Percentiles rank a stretch among this genome's conserved stretches.
Conservation (phyloP, 2,329 filamentous ascomycete species). For the Penicillium sp. region DNA sequence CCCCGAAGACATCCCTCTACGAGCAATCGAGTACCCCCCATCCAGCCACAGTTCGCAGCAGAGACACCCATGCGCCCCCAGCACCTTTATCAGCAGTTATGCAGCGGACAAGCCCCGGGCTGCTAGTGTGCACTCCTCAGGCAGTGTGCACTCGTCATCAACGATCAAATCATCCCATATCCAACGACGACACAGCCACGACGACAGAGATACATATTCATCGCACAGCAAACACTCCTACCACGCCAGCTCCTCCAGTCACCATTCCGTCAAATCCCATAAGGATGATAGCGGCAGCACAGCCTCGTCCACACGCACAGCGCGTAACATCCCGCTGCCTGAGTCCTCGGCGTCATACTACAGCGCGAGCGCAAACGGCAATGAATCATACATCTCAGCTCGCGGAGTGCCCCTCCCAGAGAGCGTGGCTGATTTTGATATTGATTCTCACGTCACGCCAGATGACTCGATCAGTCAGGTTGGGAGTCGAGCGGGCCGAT, state of each 20-base stretch:
- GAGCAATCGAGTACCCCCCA: slow-evolving; percentile 39
- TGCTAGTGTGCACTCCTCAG: slow-evolving; percentile 31
- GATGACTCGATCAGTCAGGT: slow-evolving; percentile 75
- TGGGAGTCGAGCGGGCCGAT: slow-evolving; percentile 23
- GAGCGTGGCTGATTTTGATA: slow-evolving; percentile 31
- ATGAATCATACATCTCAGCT: slow-evolving; percentile 17
- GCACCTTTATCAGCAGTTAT: slow-evolving; percentile 43
- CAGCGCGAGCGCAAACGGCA: slow-evolving; percentile 18
- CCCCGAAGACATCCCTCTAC: slow-evolving; percentile 31
- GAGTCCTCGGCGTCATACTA: slow-evolving; percentile 27
- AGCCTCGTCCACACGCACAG: slow-evolving; percentile 31
- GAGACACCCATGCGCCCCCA: slow-evolving; percentile 30
- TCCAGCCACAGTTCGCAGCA: slow-evolving; percentile 20
- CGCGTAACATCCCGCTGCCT: slow-evolving; percentile 36
- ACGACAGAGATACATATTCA: slow-evolving; percentile 24
- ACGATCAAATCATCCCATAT: slow-evolving; percentile 33
- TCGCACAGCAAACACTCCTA: slow-evolving; percentile 14
- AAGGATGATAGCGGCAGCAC: slow-evolving; percentile 19
- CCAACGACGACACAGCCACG: slow-evolving; percentile 15
- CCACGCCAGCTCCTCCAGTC: slow-evolving; percentile 21
- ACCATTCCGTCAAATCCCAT: slow-evolving; percentile 18
- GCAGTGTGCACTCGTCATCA: slow-evolving; percentile 36
- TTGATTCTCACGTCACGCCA: slow-evolving; percentile 61
- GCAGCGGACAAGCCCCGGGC: slow-evolving; percentile 32
- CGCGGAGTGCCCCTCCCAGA: slow-evolving; percentile 31